Evolutionary conservation across 495 filamentous ascomycete species (phyloP), one percentile per base, ranked within the genome.

Genomic region (Neurospora cerealis): DNA sequence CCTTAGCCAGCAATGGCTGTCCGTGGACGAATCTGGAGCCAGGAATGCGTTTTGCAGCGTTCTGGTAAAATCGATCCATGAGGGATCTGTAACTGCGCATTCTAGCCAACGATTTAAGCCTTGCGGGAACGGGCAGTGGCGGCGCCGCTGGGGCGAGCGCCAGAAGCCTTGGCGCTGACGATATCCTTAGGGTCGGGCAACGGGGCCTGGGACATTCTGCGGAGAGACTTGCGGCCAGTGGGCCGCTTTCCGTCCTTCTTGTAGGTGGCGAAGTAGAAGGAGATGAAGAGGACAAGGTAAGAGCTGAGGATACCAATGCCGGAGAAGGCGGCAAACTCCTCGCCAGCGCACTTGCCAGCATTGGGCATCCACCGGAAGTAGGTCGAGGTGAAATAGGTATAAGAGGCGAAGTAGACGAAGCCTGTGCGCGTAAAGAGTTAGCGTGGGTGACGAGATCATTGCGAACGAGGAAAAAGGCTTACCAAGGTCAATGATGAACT

Each of bases 251-350:
- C 88, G 70, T 89, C 86, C 89, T 96, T 97, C 84, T 92, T 94
- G 86, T 99, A 99, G 72, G 96, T 99, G 69, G 93, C 93, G 75
- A 96, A 86, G 88, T 99, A 99, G 92, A 99, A 99, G 70, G 92
- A 94, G 86, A 99, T 97, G 89, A 99, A 99, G 73, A 99, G 92
- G 75, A 98, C 86, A 72, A 99, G 90, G 88, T 99, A 99, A 60
- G 92, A 96, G 84, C 87, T 93, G 78, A 99, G 85, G 79, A 97
- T 96, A 73, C 86, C 93, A 73, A 97, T 95, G 77, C 96, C 96
- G 71, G 95, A 89, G 81, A 98, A 93, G 36, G 96, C 96, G 71
- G 96, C 96, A 79, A 97, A 98, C 85, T 99, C 96, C 87, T 98
- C 96, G 77, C 96, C 96, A 19, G 96, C 94, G 80, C 96, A 99